Conservation (phyloP, 805 yeast species). For the Hagleromyces aurorensis region DNA sequence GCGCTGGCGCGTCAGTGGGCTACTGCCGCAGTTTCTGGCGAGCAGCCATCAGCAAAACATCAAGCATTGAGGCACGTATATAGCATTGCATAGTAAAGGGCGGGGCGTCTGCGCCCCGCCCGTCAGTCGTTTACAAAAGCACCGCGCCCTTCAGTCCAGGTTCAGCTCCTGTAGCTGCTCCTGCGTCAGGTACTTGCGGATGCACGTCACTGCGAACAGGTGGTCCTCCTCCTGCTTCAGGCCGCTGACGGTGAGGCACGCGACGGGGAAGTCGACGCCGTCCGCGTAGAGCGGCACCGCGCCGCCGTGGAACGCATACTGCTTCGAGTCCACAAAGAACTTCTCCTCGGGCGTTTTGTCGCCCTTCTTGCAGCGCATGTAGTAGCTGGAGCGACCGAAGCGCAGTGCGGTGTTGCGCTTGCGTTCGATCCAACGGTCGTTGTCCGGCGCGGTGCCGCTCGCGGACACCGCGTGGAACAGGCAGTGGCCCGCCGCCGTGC, state of each 20-base stretch:
- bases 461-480: slow-evolving; percentile 37
- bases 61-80: no score
- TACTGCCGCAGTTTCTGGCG: slow-evolving; percentile 33
- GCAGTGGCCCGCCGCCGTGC: slow-evolving; percentile 38
- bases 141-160: slow-evolving; percentile 12
- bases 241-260: slow-evolving; percentile 48
- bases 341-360: slow-evolving; percentile 34
- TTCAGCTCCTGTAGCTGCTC: slow-evolving; percentile 10
- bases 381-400: slow-evolving; percentile 41
- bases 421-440: slow-evolving; percentile 46
- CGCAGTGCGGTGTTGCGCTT: slow-evolving; percentile 42
- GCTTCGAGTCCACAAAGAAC: slow-evolving; percentile 34
- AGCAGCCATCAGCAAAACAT: slow-evolving; percentile 1
- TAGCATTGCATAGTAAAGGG: no score
- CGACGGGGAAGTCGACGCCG: slow-evolving; percentile 33
- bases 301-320: slow-evolving; percentile 51
- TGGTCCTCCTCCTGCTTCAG: slow-evolving; percentile 50
- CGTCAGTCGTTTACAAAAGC: no score
- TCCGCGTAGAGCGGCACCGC: slow-evolving; percentile 41
- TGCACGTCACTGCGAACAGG: slow-evolving; percentile 32
- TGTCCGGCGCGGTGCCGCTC: slow-evolving; percentile 38
- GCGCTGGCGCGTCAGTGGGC: slow-evolving; percentile 44
- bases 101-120: no score
- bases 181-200: slow-evolving; percentile 11
- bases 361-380: slow-evolving; percentile 38